A percentile compares a stretch with the other conserved stretches of the same genome.
phyloP scores from a whole-genome alignment of 2,329 filamentous ascomycete species.

The Biscogniauxia mediterranea region DNA sequence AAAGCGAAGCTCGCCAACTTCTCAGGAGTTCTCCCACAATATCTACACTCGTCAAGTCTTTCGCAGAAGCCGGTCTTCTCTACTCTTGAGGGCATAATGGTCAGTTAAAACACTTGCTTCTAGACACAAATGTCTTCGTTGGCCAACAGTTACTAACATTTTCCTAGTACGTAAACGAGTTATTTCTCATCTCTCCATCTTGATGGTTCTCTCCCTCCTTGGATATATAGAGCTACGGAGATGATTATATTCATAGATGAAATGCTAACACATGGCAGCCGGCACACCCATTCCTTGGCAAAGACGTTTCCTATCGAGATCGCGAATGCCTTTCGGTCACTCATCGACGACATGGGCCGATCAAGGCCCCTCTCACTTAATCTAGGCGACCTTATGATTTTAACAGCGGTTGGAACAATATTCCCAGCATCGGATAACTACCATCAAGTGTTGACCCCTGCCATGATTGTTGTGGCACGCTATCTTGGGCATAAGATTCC shows the following conservation, averaged over 20 bases:
- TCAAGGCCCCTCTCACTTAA: conserved; percentile 51
- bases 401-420: conserved; percentile 79
- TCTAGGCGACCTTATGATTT: conserved; percentile 73
- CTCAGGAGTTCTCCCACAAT: conserved; percentile 63
- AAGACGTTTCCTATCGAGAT: conserved; percentile 81
- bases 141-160: conserved; percentile 23
- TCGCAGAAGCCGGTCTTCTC: conserved; percentile 13
- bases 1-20: conserved; percentile 77
- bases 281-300: conserved; percentile 70
- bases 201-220: background rate
- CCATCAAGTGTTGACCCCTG: conserved; percentile 89
- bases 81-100: background rate
- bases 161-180: background rate
- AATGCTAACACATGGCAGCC: conserved; percentile 4
- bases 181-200: background rate
- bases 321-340: conserved; percentile 72
- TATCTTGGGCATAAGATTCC: conserved; percentile 79
- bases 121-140: conserved; percentile 49
- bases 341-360: conserved; percentile 58
- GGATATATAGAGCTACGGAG: background rate
- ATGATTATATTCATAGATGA: conserved; percentile 23
- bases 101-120: conserved; percentile 16
- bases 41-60: conserved; percentile 51
- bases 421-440: conserved; percentile 98
- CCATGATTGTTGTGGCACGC: conserved; percentile 78